Conservation (phyloP, 2,329 filamentous ascomycete genomes). For the Mollisia scopiformis region DNA sequence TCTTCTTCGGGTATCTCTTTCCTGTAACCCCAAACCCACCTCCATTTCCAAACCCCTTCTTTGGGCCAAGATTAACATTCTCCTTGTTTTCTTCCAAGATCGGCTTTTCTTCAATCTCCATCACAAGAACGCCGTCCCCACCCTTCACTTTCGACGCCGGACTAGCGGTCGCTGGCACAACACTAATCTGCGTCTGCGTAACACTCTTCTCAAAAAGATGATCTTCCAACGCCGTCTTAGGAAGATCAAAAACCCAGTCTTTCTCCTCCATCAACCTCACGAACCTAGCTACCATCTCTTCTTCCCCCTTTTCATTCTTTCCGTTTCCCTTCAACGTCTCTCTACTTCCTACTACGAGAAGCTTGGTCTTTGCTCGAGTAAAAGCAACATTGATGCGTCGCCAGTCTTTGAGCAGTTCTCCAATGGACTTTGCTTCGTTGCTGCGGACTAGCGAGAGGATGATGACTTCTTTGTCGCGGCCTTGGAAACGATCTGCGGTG, state of each 20-base stretch:
- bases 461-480: slow-evolving; percentile 91
- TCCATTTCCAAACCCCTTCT: not conserved
- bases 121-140: not conserved
- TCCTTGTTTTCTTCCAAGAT: slow-evolving; percentile 19
- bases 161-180: not conserved
- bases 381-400: slow-evolving; percentile 94
- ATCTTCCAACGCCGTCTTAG: slow-evolving; percentile 61
- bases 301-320: slow-evolving; percentile 65
- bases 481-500: slow-evolving; percentile 96
- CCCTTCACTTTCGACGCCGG: not conserved
- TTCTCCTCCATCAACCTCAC: slow-evolving; percentile 75
- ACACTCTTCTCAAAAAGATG: slow-evolving; percentile 64
- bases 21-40: not conserved
- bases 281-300: slow-evolving; percentile 78
- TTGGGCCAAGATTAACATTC: not conserved
- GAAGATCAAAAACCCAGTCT: slow-evolving; percentile 80
- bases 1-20: slow-evolving; percentile 49
- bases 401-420: slow-evolving; percentile 90
- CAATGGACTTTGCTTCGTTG: slow-evolving; percentile 82
- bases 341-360: slow-evolving; percentile 84
- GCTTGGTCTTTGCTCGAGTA: slow-evolving; percentile 88
- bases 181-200: slow-evolving; percentile 56
- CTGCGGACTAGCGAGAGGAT: slow-evolving; percentile 86
- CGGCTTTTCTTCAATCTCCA: not conserved
- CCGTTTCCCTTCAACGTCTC: slow-evolving; percentile 69